Evolutionary conservation across 2,329 filamentous ascomycete genomes (phyloP).

Genomic region (Dactylellina haptotyla): DNA sequence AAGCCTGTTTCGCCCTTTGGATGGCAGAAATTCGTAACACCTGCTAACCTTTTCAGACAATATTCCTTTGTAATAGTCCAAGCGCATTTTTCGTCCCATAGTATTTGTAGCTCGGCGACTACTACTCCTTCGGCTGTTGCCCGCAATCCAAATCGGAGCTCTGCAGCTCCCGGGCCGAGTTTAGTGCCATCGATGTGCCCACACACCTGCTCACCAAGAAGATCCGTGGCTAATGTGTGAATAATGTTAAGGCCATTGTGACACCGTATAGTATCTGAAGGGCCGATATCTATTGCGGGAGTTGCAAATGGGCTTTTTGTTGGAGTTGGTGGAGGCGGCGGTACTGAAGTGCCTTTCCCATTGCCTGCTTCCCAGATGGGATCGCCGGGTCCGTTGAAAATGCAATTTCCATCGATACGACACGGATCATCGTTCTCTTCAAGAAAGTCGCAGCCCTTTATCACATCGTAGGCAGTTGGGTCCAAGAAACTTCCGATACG

Average conservation of each 20-base stretch:
- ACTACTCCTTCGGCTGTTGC: not conserved
- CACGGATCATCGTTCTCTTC: not conserved
- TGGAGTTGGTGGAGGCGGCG: not conserved
- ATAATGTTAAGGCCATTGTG: not conserved
- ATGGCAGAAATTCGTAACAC: not conserved
- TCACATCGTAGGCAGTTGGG: not conserved
- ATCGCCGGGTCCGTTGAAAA: constrained; percentile 1
- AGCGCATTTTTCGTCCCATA: not conserved
- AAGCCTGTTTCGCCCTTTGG: not conserved
- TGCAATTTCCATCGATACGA: not conserved
- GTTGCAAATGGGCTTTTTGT: not conserved
- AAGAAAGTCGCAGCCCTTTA: constrained; percentile 1
- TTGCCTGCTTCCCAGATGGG: not conserved
- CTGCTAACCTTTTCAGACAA: not conserved
- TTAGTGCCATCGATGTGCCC: not conserved
- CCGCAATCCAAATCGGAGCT: not conserved
- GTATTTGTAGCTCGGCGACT: not conserved
- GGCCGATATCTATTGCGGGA: not conserved
- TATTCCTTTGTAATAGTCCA: not conserved
- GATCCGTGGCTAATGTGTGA: not conserved
- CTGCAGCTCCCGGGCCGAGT: not conserved
- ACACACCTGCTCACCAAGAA: not conserved
- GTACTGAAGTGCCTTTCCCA: not conserved
- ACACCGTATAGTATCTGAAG: not conserved
- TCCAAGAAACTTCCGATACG: not conserved